Base-by-base conservation (phyloP, 1,284 basidiomycete species). In the Laetiporus sulphureus region DNA sequence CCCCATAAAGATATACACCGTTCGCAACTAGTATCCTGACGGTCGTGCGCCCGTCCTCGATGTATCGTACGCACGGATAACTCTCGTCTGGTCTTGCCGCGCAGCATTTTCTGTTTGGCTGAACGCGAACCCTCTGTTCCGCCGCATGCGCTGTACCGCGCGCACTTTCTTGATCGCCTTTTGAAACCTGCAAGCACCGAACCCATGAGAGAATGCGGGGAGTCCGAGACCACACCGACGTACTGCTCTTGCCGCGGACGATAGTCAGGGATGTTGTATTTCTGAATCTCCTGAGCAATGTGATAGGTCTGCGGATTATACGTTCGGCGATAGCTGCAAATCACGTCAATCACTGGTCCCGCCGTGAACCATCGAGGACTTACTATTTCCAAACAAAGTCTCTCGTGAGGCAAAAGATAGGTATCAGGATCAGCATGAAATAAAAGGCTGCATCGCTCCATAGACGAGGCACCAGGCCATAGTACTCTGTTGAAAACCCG, bases 121-220 rank as follows among this genome's bases (percentile, higher is more conserved):
- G 72, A 98, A 98, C 1, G 94, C 93, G 60, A 97, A 97, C 1
- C 93, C 93, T 44, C 94, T 79, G 55, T 91, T 95, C 46, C 88
- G 76, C 16, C 93, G 81, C 86, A 97, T 91, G 32, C 93, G 82
- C 60, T 97, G 94, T 1, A 92, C 89, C 0, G 93, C 94, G 24
- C 94, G 82, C 10, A 97, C 94, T 61, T 97, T 97, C 66, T 96
- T 96, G 73, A 97, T 97, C 5, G 93, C 93, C 63, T 96, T 94
- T 64, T 94, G 91, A 68, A 94, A 94, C 62, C 87, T 91, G 50
- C 15, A 30, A n/a, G 12, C 36, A 36, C 15, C 15, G 2, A 25
- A 36, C 20, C 13, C 10, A 11, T 21, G 7, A 4, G 21, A 19
- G 15, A 21, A 15, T 10, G 7, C 13, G 12, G 13, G n/a, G n/a